Evolutionary conservation across 2,329 filamentous ascomycete genomes (phyloP).

Genomic region (Botrytis porri): DNA sequence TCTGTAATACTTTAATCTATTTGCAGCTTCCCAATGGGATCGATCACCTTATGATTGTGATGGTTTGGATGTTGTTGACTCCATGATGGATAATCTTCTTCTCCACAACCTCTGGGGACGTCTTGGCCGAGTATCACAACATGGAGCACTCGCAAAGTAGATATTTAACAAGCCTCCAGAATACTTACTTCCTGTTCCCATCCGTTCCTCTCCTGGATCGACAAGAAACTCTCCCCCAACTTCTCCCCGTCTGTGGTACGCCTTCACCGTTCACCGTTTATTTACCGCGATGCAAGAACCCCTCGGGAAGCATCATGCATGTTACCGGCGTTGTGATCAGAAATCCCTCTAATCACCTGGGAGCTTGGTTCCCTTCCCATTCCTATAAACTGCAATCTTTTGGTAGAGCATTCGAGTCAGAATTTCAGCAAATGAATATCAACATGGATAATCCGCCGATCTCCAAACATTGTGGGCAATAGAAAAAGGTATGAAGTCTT

Average conservation of each 20-base stretch:
- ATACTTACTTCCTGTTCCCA: not conserved
- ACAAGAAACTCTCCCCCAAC: not conserved
- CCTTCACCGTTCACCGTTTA: not conserved
- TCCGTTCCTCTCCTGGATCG: not conserved
- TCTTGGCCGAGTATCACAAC: not conserved
- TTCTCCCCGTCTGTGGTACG: not conserved
- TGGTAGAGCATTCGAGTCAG: constrained; percentile 9
- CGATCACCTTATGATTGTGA: not conserved
- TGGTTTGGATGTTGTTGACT: not conserved
- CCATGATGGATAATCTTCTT: not conserved
- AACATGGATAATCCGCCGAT: constrained; percentile 11
- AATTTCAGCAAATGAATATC: constrained; percentile 7
- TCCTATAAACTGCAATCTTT: constrained; percentile 2
- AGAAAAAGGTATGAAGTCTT: not conserved
- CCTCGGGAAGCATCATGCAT: constrained; percentile 11
- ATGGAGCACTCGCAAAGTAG: not conserved
- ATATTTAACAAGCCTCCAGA: not conserved
- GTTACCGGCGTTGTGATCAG: constrained; percentile 1
- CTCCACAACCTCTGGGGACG: not conserved
- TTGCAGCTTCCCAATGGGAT: not conserved
- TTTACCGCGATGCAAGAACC: constrained; percentile 3
- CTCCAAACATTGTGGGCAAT: not conserved
- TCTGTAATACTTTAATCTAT: not conserved
- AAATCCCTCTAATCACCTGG: not conserved
- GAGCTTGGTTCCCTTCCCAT: not conserved